Percentiles rank a stretch among this genome's conserved stretches.
These are phyloP conservation scores for Dryas integrifolia DNA, from an alignment of 331 rosid species.

Conservation along the genomic window DNA sequence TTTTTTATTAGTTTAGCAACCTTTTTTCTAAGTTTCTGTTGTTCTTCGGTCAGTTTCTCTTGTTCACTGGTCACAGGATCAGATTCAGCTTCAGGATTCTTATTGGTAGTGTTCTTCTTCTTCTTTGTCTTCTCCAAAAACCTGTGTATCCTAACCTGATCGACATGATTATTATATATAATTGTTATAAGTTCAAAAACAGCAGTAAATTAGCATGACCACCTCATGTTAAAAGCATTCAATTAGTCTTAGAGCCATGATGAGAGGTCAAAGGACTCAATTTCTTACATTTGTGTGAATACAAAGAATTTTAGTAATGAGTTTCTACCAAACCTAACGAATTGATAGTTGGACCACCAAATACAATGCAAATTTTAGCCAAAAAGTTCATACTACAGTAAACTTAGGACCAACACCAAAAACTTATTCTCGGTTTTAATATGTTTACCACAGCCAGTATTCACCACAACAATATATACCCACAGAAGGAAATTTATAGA, in stretches of 20 bases:
- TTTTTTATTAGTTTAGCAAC: constrained; percentile 52
- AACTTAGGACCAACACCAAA: not conserved
- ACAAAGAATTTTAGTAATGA: not conserved
- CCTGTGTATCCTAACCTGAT: constrained; percentile 64
- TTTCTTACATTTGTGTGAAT: not conserved
- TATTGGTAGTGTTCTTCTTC: constrained; percentile 34
- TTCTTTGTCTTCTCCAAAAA: constrained; percentile 62
- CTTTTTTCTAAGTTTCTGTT: constrained; percentile 45
- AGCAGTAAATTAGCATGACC: constrained; percentile 1
- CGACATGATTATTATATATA: constrained; percentile 24
- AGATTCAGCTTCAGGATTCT: constrained; percentile 35
- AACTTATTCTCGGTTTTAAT: not conserved
- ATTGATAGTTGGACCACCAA: not conserved
- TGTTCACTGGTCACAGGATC: constrained; percentile 31
- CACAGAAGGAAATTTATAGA: not conserved
- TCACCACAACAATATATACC: not conserved
- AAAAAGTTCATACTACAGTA: constrained; percentile 7
- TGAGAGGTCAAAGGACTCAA: not conserved
- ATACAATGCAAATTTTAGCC: not conserved
- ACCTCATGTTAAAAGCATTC: not conserved
- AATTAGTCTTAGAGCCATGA: not conserved
- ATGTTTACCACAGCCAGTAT: too few relatives aligned
- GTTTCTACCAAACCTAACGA: not conserved
- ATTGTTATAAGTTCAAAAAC: constrained; percentile 3
- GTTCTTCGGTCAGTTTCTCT: constrained; percentile 30